Base-by-base conservation (phyloP, 192 early-diverging fungal genomes). In the Entomortierella beljakovae region DNA sequence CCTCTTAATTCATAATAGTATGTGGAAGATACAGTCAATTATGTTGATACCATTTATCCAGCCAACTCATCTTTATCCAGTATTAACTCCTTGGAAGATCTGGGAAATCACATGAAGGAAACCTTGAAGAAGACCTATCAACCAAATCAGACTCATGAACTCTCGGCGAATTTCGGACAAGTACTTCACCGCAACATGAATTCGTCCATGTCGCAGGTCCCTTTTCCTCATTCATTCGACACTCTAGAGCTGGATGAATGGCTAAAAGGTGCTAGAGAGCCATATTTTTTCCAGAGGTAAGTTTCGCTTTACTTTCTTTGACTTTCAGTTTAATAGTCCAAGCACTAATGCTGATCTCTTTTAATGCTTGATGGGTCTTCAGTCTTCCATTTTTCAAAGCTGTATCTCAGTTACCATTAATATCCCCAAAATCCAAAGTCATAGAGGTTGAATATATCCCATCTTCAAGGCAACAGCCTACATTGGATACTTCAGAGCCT, bases 361-460 rank as follows among this genome's bases (percentile, higher is more conserved):
- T 13, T 35, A 22, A 23, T 23, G 6, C 22, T 52, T 52, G 13
- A 52, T 28, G 8, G 18, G 3, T 25, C 26, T 34, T 3, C 22
- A 79, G 75, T 28, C 25, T 79, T 9, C 75, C 75, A 22, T 79
- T 79, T 50, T 69, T 59, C 52, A 79, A 70, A 38, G 49, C 61
- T 13, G 61, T 79, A 0, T 59, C 75, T 6, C 43, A 46, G 26
- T 38, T 70, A 2, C 75, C 67, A 6, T 35, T 79, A 37, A 25
- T 50, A 7, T 54, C 48, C 1, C 38, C 61, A 9, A 79, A 79
- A 51, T 51, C 22, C 31, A 68, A 56, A 25, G 65, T 62, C 1
- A 70, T 79, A 15, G 75, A 79, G 13, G 67, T 60, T 5, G 67
- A 79, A 35, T 79, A 79, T 43, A 61, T 60, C 18, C 71, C 50